Evolutionary conservation across 768 basidiomycete species (phyloP).

Genomic region (Lyophyllum semitale): DNA sequence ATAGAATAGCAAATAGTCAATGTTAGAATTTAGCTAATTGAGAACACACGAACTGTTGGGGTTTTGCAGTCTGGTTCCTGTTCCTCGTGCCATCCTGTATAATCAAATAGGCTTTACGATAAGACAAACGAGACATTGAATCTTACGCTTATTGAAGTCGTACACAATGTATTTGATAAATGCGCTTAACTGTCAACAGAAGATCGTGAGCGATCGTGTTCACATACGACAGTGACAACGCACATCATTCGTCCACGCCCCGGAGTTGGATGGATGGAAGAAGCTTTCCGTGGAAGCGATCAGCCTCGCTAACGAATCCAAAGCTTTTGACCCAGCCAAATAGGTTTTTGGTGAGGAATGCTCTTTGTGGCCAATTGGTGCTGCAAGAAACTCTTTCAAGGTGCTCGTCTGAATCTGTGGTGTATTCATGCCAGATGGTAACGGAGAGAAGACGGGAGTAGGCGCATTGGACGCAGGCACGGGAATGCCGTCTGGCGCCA

Average conservation of each 20-base stretch:
- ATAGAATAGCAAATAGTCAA: slow-evolving; percentile 3
- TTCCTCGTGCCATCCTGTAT: slow-evolving; percentile 79
- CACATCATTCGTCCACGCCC: slow-evolving; percentile 79
- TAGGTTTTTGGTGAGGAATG: slow-evolving; percentile 51
- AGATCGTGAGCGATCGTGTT: neutral
- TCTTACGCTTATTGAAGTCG: slow-evolving; percentile 80
- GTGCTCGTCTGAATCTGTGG: slow-evolving; percentile 48
- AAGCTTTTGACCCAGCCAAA: slow-evolving; percentile 80
- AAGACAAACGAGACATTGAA: neutral
- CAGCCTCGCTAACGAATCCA: slow-evolving; percentile 83
- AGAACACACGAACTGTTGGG: slow-evolving; percentile 46
- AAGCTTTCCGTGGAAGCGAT: slow-evolving; percentile 88
- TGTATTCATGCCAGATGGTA: slow-evolving; percentile 62
- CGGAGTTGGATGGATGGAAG: slow-evolving; percentile 90
- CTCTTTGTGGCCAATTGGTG: slow-evolving; percentile 52
- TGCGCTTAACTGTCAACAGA: slow-evolving; percentile 57
- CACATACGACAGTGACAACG: slow-evolving; percentile 17
- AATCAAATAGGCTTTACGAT: slow-evolving; percentile 4
- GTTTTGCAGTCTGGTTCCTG: slow-evolving; percentile 79
- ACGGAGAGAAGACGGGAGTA: slow-evolving; percentile 77
- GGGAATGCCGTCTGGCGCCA: slow-evolving; percentile 66
- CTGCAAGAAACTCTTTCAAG: slow-evolving; percentile 60
- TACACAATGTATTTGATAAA: slow-evolving; percentile 85
- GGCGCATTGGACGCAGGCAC: slow-evolving; percentile 60
- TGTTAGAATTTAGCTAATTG: neutral